A percentile compares a stretch with the other conserved stretches of the same genome.
These are phyloP conservation scores for Salix arbutifolia DNA, from an alignment of 345 rosid species.

Conservation along the genomic window DNA sequence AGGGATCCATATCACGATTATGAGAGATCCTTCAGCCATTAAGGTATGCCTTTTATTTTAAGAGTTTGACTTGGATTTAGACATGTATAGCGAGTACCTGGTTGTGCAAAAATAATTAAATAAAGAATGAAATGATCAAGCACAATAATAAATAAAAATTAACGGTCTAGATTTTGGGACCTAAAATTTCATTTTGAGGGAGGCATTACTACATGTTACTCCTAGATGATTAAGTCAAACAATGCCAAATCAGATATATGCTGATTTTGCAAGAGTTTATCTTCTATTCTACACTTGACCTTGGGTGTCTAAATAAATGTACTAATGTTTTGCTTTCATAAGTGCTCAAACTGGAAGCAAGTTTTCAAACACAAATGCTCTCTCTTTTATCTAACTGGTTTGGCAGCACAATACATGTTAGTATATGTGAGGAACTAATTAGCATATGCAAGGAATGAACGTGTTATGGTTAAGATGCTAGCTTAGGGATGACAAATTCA, in stretches of 20 bases:
- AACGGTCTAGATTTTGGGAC: not conserved
- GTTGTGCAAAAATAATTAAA: not conserved
- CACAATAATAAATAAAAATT: not conserved
- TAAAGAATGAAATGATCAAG: not conserved
- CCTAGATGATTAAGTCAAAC: not conserved
- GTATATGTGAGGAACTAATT: not conserved
- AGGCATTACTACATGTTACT: not conserved
- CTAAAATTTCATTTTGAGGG: not conserved
- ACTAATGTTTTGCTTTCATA: not conserved
- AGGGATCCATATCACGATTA: not conserved
- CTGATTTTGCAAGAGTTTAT: not conserved
- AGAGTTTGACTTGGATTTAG: not conserved
- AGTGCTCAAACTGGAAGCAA: not conserved
- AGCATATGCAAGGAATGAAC: not conserved
- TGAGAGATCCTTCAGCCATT: not conserved
- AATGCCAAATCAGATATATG: not conserved
- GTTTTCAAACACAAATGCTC: not conserved
- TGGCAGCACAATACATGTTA: not conserved
- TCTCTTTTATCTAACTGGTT: not conserved
- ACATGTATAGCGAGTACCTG: not conserved
- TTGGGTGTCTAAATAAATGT: not conserved
- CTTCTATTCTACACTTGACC: not conserved
- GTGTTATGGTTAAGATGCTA: not conserved
- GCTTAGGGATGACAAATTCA: not conserved
- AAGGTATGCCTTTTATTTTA: not conserved